Evolutionary conservation across 805 yeast genomes (phyloP), one percentile per base, ranked within the genome.

Genomic region (Ogataea philodendri): DNA sequence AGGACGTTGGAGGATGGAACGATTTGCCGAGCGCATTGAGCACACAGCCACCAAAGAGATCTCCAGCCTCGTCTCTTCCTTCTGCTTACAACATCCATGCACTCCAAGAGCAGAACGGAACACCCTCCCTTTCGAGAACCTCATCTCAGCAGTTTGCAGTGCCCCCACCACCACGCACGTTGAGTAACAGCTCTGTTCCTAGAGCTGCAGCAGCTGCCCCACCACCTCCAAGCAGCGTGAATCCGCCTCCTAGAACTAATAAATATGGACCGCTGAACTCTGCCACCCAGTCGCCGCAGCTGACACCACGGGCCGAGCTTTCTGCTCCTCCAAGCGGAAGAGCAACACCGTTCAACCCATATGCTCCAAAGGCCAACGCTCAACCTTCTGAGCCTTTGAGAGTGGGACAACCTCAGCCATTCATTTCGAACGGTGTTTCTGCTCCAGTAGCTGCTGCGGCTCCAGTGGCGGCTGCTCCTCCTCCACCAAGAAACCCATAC

Each of bases 1-100:
- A 59, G 35, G 75, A 75, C 26, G 73, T 73, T 23, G 84, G 79
- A 23, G 86, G 85, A 3, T 80, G 87, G 86, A 80, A 79, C 49
- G 85, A 79, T 52, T 61, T 81, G 42, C 86, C 87, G 32, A 68
- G 74, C 8, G 61, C 69, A 18, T 30, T 62, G 39, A 51, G 57
- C 21, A 17, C 51, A 7, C 46, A 51, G 31, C 53, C 49, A 29
- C 35, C 58, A n/a, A 53, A 49, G 31, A 48, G 56, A 13, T 42
- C 60, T 7, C 46, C 58, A 18, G 47, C 43, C 15, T 44, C 49
- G 9, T 42, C 54, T 16, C 35, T 53, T 22, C 52, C 59, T n/a
- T 32, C 54, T 4, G 51, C 57, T 11, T 56, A 47, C 37, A 46
- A 41, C 39, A 33, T 35, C 30, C 53, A 54, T 31, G 45, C 36